phyloP scores from a whole-genome alignment of 2,329 filamentous ascomycete genomes.

The Pseudocercospora crystallina region DNA sequence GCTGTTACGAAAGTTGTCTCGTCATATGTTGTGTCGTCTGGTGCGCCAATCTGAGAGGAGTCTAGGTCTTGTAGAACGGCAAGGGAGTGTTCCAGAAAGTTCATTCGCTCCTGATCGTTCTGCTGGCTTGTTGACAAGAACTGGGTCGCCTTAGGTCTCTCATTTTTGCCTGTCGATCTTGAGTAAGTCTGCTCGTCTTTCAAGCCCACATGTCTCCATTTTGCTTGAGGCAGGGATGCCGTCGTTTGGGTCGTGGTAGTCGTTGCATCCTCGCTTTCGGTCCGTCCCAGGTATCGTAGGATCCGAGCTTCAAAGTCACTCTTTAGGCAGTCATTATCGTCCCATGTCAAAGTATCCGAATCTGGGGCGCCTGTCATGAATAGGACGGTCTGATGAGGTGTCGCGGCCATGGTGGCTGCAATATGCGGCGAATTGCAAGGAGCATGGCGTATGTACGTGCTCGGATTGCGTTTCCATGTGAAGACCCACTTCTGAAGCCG shows the following conservation, averaged over 20 bases:
- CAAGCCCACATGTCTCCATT: constrained; percentile 29
- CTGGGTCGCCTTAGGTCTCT: constrained; percentile 19
- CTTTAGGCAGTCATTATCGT: constrained; percentile 34
- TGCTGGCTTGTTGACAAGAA: constrained; percentile 27
- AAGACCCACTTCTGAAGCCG: no score
- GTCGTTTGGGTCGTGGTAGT: not conserved
- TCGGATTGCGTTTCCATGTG: no score
- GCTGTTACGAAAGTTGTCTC: constrained; percentile 40
- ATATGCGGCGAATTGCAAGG: no score
- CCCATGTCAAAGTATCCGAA: constrained; percentile 55
- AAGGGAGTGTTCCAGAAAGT: constrained; percentile 79
- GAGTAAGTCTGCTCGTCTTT: not conserved
- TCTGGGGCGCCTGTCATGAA: constrained; percentile 64
- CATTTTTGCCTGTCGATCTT: not conserved
- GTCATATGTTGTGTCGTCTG: constrained; percentile 31
- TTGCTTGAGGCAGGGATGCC: constrained; percentile 20
- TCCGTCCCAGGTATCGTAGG: constrained; percentile 19
- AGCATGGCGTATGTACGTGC: no score
- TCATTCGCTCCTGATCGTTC: constrained; percentile 40
- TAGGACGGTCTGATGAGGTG: constrained; percentile 34
- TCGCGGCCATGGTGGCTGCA: not conserved
- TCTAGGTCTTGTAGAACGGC: constrained; percentile 65
- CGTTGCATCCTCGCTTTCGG: not conserved
- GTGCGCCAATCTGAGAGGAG: constrained; percentile 57
- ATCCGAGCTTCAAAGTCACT: not conserved